Percentiles rank a stretch among this genome's conserved stretches.
phyloP scores from a whole-genome alignment of 2,329 filamentous ascomycete species.

The Colletotrichum brevisporum region DNA sequence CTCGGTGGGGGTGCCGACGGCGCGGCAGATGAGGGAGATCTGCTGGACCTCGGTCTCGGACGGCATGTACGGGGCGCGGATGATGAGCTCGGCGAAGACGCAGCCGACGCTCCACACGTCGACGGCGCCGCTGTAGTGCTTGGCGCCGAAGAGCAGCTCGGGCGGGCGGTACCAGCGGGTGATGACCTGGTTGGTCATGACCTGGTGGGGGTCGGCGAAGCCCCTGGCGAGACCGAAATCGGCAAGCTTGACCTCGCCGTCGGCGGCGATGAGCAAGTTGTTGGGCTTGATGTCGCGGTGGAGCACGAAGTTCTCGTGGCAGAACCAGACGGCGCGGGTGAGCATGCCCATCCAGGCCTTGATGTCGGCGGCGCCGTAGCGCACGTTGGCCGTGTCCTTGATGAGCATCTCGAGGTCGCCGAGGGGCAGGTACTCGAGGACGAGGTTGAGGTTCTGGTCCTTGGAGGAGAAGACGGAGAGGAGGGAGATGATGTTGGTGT shows the following conservation, averaged over 20 bases:
- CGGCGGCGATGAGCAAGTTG: constrained; percentile 93
- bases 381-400: constrained; percentile 82
- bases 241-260: constrained; percentile 94
- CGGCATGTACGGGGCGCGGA: constrained; percentile 86
- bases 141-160: constrained; percentile 91
- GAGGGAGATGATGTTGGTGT: constrained; percentile 95
- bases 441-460: constrained; percentile 95
- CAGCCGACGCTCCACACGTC: constrained; percentile 95
- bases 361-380: constrained; percentile 90
- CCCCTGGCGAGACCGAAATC: constrained; percentile 95
- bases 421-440: constrained; percentile 93
- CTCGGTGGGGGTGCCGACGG: constrained; percentile 91
- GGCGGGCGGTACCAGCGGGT: constrained; percentile 97
- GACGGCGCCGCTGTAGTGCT: constrained; percentile 90
- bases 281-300: constrained; percentile 99
- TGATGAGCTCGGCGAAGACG: constrained; percentile 91
- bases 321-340: constrained; percentile 93
- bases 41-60: constrained; percentile 90
- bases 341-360: constrained; percentile 99
- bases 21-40: constrained; percentile 85
- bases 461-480: constrained; percentile 96
- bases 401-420: constrained; percentile 97
- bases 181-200: constrained; percentile 96
- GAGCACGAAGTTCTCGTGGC: constrained; percentile 92
- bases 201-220: constrained; percentile 88